Conservation (phyloP, 202 grass and related monocot species). For the Hordeum pubiflorum region DNA sequence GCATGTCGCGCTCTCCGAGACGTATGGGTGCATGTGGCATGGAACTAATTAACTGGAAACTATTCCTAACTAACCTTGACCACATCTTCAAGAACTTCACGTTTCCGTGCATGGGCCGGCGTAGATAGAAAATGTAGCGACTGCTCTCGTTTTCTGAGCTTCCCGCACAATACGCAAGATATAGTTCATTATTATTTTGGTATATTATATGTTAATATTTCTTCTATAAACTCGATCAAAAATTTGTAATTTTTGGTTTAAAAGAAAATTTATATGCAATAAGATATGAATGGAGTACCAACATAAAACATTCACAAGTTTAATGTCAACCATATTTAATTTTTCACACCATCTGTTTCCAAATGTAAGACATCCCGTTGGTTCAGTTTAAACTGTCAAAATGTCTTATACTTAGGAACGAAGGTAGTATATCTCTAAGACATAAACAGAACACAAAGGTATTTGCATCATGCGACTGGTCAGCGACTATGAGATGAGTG, state of each 20-base stretch:
- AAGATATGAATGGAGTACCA: neutral
- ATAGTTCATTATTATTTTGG: neutral
- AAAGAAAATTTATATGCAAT: neutral
- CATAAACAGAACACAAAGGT: neutral
- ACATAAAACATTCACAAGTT: neutral
- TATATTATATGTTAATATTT: neutral
- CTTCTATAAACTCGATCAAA: neutral
- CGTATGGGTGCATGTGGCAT: neutral
- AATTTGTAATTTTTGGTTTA: neutral
- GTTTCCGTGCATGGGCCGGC: neutral
- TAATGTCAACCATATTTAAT: neutral
- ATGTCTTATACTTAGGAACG: neutral
- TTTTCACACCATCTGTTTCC: no score
- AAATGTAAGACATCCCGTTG: no score
- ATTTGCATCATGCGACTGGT: neutral
- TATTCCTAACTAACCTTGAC: neutral
- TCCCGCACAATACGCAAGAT: neutral
- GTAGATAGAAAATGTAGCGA: neutral
- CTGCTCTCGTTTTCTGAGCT: neutral
- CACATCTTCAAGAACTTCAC: neutral
- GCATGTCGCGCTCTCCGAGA: neutral
- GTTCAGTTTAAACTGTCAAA: no score
- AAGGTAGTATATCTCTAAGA: neutral
- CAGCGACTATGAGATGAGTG: no score
- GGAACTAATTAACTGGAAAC: neutral